Evolutionary conservation across 306 rosid species (phyloP).

Genomic region (Fagus crenata): DNA sequence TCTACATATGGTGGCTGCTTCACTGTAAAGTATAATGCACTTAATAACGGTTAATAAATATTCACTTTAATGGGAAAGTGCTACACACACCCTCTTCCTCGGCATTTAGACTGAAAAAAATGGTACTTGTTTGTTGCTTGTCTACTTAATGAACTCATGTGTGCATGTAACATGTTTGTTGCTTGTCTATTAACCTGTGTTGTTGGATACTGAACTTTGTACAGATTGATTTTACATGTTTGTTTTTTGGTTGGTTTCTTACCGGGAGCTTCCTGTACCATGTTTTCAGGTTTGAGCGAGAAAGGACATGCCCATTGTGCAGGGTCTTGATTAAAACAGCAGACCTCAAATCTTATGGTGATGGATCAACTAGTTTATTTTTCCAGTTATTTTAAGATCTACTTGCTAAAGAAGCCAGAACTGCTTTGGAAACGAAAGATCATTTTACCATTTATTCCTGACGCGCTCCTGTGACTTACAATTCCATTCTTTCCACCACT

Average conservation of each 20-base stretch:
- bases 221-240: neutral
- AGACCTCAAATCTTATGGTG: constrained; percentile 87
- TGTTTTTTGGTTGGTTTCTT: neutral
- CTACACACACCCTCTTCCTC: too few relatives aligned
- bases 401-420: neutral
- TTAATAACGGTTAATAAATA: too few relatives aligned
- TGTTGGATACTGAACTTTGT: neutral
- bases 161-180: too few relatives aligned
- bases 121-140: too few relatives aligned
- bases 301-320: constrained; percentile 93
- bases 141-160: too few relatives aligned
- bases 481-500: neutral
- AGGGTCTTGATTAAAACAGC: constrained; percentile 94
- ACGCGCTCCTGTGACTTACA: neutral
- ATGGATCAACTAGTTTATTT: constrained; percentile 90
- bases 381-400: constrained; percentile 74
- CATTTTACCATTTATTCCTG: neutral
- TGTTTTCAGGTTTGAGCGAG: constrained; percentile 91
- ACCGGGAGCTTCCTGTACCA: neutral
- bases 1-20: too few relatives aligned
- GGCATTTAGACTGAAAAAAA: too few relatives aligned
- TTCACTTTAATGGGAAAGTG: too few relatives aligned
- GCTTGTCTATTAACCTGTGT: too few relatives aligned
- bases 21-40: too few relatives aligned
- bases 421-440: neutral